These are phyloP conservation scores for Odonthalia washingtoniensis DNA, from an alignment of 31 red algal species.

Conservation along the genomic window DNA sequence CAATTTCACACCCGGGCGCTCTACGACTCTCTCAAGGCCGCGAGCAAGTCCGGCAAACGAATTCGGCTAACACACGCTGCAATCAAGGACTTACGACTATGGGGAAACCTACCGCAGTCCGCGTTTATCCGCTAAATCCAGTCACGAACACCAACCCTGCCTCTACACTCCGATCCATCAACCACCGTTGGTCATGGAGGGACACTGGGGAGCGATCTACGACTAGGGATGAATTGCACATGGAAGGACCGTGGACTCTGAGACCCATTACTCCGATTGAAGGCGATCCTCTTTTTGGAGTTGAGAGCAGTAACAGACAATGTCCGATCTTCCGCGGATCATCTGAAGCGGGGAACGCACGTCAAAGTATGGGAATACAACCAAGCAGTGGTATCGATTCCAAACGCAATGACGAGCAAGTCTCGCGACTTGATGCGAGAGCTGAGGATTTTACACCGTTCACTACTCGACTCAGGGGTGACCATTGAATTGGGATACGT, in stretches of 20 bases:
- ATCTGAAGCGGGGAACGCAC: neutral
- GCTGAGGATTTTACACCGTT: neutral
- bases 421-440: slow-evolving; percentile 2
- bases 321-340: slow-evolving; percentile 1
- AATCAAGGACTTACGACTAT: slow-evolving; percentile 27
- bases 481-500: slow-evolving; percentile 4
- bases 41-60: neutral
- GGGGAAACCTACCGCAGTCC: neutral
- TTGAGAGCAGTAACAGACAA: neutral
- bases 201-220: slow-evolving; percentile 11
- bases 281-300: no score
- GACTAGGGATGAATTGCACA: neutral
- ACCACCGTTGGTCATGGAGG: slow-evolving; percentile 17
- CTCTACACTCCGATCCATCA: slow-evolving; percentile 20
- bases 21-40: neutral
- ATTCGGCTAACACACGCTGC: neutral
- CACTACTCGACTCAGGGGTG: neutral
- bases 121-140: slow-evolving; percentile 3
- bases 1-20: slow-evolving; percentile 31
- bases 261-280: neutral
- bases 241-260: slow-evolving; percentile 48
- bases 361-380: slow-evolving; percentile 31
- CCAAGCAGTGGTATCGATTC: slow-evolving; percentile 29
- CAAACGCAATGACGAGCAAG: slow-evolving; percentile 25
- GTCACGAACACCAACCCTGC: neutral